phyloP scores from a whole-genome alignment of 495 filamentous ascomycete species.

The Darksidea phi region DNA sequence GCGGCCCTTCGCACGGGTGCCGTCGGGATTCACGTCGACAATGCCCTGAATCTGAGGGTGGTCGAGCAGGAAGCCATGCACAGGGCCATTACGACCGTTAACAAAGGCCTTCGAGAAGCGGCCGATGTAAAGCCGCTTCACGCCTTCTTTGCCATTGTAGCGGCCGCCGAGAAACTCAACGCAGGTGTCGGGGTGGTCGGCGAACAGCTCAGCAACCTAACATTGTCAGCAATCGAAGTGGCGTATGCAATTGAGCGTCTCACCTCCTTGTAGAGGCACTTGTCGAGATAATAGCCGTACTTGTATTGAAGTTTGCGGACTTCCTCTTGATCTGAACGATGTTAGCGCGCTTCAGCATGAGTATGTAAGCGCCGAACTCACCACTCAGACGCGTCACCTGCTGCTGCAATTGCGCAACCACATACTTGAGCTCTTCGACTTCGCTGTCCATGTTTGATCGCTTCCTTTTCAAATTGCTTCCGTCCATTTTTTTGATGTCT shows the following conservation, averaged over 20 bases:
- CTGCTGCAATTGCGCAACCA: slow-evolving; percentile 44
- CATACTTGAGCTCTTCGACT: slow-evolving; percentile 47
- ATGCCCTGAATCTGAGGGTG: slow-evolving; percentile 58
- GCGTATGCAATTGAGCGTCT: background rate
- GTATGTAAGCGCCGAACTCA: slow-evolving; percentile 7
- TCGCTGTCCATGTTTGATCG: slow-evolving; percentile 41
- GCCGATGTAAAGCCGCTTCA: slow-evolving; percentile 54
- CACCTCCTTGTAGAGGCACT: slow-evolving; percentile 57
- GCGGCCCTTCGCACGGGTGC: slow-evolving; percentile 53
- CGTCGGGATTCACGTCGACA: slow-evolving; percentile 41
- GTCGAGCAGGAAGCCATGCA: slow-evolving; percentile 56
- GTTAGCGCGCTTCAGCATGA: slow-evolving; percentile 3
- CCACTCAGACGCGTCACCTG: slow-evolving; percentile 44
- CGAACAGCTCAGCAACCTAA: slow-evolving; percentile 54
- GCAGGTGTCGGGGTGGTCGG: slow-evolving; percentile 54
- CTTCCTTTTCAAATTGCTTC: background rate
- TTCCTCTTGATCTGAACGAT: slow-evolving; percentile 37
- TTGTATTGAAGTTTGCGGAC: slow-evolving; percentile 56
- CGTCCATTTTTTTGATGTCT: background rate
- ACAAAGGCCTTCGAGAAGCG: slow-evolving; percentile 49
- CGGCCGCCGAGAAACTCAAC: slow-evolving; percentile 58
- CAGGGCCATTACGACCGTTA: slow-evolving; percentile 54
- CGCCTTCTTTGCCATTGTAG: slow-evolving; percentile 54
- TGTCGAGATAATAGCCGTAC: slow-evolving; percentile 61
- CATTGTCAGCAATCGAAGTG: background rate